A percentile compares a stretch with the other conserved stretches of the same genome.
These are phyloP conservation scores for Aureobasidium vineae DNA, from an alignment of 2,329 filamentous ascomycete species.

Conservation along the genomic window DNA sequence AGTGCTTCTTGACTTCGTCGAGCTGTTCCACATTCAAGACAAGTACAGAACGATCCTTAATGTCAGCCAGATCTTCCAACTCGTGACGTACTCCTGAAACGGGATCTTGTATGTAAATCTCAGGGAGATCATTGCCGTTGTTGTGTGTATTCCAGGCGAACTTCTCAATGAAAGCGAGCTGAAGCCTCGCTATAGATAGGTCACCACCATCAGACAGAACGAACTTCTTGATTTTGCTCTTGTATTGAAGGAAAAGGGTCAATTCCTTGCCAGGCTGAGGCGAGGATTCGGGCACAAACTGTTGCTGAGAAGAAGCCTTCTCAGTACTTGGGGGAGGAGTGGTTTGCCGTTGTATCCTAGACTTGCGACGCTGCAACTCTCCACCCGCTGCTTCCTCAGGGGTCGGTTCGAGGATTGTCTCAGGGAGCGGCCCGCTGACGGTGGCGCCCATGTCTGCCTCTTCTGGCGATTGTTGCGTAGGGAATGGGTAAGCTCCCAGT, in stretches of 20 bases:
- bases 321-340: slow-evolving; percentile 15
- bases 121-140: slow-evolving; percentile 86
- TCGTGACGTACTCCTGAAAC: slow-evolving; percentile 96
- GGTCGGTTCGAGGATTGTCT: slow-evolving; percentile 30
- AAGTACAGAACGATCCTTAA: slow-evolving; percentile 93
- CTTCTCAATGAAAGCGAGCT: slow-evolving; percentile 97
- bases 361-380: slow-evolving; percentile 24
- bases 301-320: slow-evolving; percentile 31
- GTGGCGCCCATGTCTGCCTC: slow-evolving; percentile 33
- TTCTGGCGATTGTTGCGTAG: slow-evolving; percentile 27
- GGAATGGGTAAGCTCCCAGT: slow-evolving; percentile 42
- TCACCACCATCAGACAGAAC: slow-evolving; percentile 81
- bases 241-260: slow-evolving; percentile 93
- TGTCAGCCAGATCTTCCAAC: slow-evolving; percentile 85
- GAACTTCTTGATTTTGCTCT: slow-evolving; percentile 95
- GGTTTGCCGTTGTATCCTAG: slow-evolving; percentile 13
- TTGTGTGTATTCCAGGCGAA: slow-evolving; percentile 98
- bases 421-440: slow-evolving; percentile 39
- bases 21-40: slow-evolving; percentile 89
- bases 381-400: not conserved
- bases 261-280: slow-evolving; percentile 81
- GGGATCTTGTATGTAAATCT: slow-evolving; percentile 97
- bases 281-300: slow-evolving; percentile 55
- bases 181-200: slow-evolving; percentile 80
- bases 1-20: slow-evolving; percentile 94